Evolutionary conservation across 495 filamentous ascomycete species (phyloP), one percentile per base, ranked within the genome.

Genomic region (Cercophora samala): DNA sequence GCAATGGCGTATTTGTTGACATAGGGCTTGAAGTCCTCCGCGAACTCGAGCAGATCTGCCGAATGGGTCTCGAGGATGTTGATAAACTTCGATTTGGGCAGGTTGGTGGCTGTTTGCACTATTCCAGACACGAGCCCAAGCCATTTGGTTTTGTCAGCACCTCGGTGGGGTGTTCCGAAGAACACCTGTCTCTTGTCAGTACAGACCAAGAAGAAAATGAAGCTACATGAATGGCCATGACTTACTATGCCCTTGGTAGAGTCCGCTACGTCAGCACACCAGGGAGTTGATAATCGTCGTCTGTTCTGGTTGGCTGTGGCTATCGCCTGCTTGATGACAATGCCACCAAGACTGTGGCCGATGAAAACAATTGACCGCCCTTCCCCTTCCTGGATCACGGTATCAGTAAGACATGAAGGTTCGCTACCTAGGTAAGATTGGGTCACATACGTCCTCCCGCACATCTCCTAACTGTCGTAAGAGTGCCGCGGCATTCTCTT

Each of bases 321-420:
- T 24, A 59, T 67, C 64, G 76, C 78, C 66, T 77, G 70, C 70
- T 79, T 75, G 23, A 77, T 71, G 54, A 80, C 69, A 32, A 80
- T 74, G 8, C 77, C 77, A n/a, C 78, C 78, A 0, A 80, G 63
- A 64, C 78, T 77, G 58, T 80, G 77, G 24, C 64, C 74, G 21
- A 80, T 65, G 55, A 81, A 81, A 21, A 69, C 64, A 56, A 81
- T 73, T 18, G 77, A 76, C 89, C 85, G 62, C 88, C 88, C 0
- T 42, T 62, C 17, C 4, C 4, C 60, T 56, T 21, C 22, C n/a
- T 19, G n/a, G 9, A 8, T 19, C 11, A 9, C 15, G 1, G 11
- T 46, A 9, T 46, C 37, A 46, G 37, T 13, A 13, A 46, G 8
- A 9, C 15, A 1, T 46, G 15, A 46, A 46, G 37, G n/a, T n/a